phyloP scores from a whole-genome alignment of 2,329 filamentous ascomycete species.

The Fusarium albidum region DNA sequence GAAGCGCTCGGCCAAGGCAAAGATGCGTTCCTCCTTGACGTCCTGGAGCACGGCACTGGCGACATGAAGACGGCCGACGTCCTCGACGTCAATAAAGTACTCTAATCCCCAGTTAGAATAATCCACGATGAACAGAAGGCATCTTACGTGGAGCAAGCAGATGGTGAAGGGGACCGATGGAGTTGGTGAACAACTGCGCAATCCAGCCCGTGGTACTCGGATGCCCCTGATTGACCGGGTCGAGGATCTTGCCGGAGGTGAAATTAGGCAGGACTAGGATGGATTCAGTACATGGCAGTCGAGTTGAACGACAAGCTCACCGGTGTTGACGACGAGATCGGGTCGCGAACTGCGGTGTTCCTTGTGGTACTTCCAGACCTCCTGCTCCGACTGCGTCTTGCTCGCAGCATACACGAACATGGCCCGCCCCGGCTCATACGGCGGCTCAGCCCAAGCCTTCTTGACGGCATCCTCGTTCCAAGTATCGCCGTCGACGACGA shows the following conservation, averaged over 20 bases:
- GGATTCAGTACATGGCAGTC: background rate
- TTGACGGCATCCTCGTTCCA: too few relatives aligned
- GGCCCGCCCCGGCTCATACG: too few relatives aligned
- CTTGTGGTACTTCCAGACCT: too few relatives aligned
- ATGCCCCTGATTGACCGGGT: constrained; percentile 26
- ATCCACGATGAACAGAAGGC: too few relatives aligned
- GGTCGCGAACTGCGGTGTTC: constrained; percentile 20
- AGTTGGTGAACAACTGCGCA: constrained; percentile 26
- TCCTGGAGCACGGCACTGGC: constrained; percentile 55
- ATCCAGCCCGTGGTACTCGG: constrained; percentile 29
- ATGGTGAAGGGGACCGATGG: background rate
- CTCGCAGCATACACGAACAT: too few relatives aligned
- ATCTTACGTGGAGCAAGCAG: background rate
- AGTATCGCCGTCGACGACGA: too few relatives aligned
- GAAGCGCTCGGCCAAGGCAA: constrained; percentile 57
- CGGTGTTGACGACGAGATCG: too few relatives aligned
- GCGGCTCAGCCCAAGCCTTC: too few relatives aligned
- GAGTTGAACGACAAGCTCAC: too few relatives aligned
- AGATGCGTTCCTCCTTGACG: constrained; percentile 58
- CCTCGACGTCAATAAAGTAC: constrained; percentile 55
- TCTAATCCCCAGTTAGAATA: too few relatives aligned
- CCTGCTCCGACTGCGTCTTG: too few relatives aligned
- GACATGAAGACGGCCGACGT: constrained; percentile 59
- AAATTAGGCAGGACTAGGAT: constrained; percentile 31
- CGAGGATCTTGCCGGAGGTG: constrained; percentile 35